Conservation (phyloP, 176 grass and related monocot genomes). For the maize (Zea mays) region Zm-B73-REFERENCE-NAM-5.0 NC_050102.1:180837001-180837500, state of each 20-base stretch:
- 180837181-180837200: not conserved
- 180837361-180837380: not conserved
- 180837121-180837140: not conserved
- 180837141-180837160: not conserved
- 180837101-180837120: not conserved
- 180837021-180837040: not conserved
- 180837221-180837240: not conserved
- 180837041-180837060: constrained; percentile 1
- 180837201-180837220: not conserved
- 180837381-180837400: not conserved
- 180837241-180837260: not conserved
- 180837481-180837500: not conserved
- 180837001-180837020: not conserved
- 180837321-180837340: constrained; percentile 46
- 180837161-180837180: constrained; percentile 29
- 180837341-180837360: constrained; percentile 32
- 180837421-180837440: constrained; percentile 39
- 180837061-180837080: constrained; percentile 23
- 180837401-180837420: not conserved
- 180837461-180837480: not conserved
- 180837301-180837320: constrained; percentile 75
- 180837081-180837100: not conserved
- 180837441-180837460: not conserved
- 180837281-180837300: constrained; percentile 76
- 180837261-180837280: constrained; percentile 13